A percentile compares a stretch with the other conserved stretches of the same genome.
Evolutionary conservation across 768 basidiomycete genomes (phyloP).

Genomic region (Leccinellum luteum): DNA sequence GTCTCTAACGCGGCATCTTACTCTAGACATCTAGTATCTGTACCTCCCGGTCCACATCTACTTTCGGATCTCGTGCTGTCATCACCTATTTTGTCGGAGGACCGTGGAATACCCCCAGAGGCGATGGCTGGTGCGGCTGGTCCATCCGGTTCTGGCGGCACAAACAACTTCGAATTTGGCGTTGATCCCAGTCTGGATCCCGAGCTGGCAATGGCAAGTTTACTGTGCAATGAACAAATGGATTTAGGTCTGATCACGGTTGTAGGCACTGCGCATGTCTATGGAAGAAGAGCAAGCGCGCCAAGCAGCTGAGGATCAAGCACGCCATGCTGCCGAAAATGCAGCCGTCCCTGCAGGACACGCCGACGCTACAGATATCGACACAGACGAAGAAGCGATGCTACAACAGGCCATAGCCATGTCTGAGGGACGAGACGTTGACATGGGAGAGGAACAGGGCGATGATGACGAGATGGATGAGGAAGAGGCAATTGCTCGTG

Average conservation of each 20-base stretch:
- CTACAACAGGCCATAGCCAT: constrained; percentile 76
- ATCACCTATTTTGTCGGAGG: constrained; percentile 79
- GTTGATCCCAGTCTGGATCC: constrained; percentile 96
- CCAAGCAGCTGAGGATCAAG: constrained; percentile 46
- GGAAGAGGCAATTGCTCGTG: constrained; percentile 86
- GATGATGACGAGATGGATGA: constrained; percentile 75
- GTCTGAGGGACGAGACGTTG: constrained; percentile 57
- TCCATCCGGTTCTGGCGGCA: constrained; percentile 45
- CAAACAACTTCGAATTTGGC: constrained; percentile 76
- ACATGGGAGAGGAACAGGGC: constrained; percentile 46
- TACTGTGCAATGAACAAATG: not conserved
- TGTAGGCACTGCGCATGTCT: constrained; percentile 92
- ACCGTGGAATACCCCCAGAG: constrained; percentile 68
- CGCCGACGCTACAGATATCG: constrained; percentile 42
- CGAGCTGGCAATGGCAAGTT: constrained; percentile 88
- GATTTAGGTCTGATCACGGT: not conserved
- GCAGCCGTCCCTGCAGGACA: constrained; percentile 22
- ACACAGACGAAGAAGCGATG: constrained; percentile 77
- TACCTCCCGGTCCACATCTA: constrained; percentile 75
- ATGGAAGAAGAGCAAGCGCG: constrained; percentile 93
- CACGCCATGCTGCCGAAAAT: constrained; percentile 27
- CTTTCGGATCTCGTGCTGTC: constrained; percentile 80
- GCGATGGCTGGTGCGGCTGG: constrained; percentile 53
- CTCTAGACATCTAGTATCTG: constrained; percentile 72
- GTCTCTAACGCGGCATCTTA: not conserved